Conservation (phyloP, 371 early-diverging fungal genomes). For the Dipsacomyces acuminosporus region DNA sequence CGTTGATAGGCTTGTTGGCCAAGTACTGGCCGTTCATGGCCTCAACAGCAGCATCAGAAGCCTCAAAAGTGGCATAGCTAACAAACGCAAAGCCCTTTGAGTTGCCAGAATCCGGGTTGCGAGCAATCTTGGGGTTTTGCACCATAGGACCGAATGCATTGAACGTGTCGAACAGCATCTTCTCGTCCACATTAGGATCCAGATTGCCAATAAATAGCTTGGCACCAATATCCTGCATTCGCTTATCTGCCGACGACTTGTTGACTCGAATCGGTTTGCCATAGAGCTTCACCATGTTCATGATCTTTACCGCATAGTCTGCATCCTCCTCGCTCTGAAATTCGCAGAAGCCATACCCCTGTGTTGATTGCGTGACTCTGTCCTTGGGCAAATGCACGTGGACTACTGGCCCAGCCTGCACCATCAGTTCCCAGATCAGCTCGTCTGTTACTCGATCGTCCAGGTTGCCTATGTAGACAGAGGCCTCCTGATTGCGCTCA, state of each 20-base stretch:
- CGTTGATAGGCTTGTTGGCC: slow-evolving; percentile 86
- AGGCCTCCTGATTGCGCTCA: slow-evolving; percentile 88
- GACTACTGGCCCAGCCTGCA: slow-evolving; percentile 97
- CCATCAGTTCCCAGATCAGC: slow-evolving; percentile 95
- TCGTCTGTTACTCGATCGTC: slow-evolving; percentile 93
- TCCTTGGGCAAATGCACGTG: slow-evolving; percentile 97
- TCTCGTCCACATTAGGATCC: slow-evolving; percentile 91
- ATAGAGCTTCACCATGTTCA: slow-evolving; percentile 93
- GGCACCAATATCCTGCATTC: slow-evolving; percentile 92
- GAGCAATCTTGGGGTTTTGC: slow-evolving; percentile 80
- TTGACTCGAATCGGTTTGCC: slow-evolving; percentile 96
- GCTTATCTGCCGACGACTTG: slow-evolving; percentile 89
- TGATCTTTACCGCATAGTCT: slow-evolving; percentile 92
- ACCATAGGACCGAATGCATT: slow-evolving; percentile 88
- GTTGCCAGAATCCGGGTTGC: slow-evolving; percentile 83
- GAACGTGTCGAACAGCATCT: slow-evolving; percentile 93
- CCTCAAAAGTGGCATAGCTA: slow-evolving; percentile 88
- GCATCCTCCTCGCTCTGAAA: slow-evolving; percentile 93
- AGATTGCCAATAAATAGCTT: slow-evolving; percentile 95
- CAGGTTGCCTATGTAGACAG: slow-evolving; percentile 95
- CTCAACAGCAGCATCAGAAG: slow-evolving; percentile 93
- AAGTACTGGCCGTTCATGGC: slow-evolving; percentile 97
- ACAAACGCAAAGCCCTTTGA: slow-evolving; percentile 95
- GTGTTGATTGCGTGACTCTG: slow-evolving; percentile 90
- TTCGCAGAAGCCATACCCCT: slow-evolving; percentile 96